Percentiles rank a stretch among this genome's conserved stretches.
Conservation (phyloP, 2,329 filamentous ascomycete species). For the Sporothrix curviconia region DNA sequence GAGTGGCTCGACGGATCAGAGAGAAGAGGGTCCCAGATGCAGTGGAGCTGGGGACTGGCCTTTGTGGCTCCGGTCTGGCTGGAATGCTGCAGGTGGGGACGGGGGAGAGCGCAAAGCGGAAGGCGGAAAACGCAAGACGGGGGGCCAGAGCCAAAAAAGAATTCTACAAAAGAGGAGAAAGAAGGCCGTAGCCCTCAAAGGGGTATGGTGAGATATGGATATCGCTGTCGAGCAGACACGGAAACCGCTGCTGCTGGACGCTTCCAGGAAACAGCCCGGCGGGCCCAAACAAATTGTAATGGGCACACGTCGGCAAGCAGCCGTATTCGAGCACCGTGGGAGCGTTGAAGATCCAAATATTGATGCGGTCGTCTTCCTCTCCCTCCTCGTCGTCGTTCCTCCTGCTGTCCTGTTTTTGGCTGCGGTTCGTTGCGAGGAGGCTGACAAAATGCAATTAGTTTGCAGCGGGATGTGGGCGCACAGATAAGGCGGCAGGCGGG, state of each 20-base stretch:
- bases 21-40: not conserved
- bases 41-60: not conserved
- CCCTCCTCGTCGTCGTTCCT: not conserved
- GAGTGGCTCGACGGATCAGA: not conserved
- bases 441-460: not conserved
- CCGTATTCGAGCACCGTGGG: not conserved
- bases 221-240: not conserved
- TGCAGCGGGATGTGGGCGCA: no score
- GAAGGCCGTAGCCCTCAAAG: not conserved
- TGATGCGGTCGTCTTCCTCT: no score
- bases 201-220: not conserved
- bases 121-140: no score
- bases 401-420: not conserved
- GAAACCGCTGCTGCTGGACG: conserved; percentile 1
- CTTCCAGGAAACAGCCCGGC: conserved; percentile 1
- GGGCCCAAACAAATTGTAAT: not conserved
- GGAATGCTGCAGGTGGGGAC: conserved; percentile 3
- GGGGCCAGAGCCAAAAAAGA: no score
- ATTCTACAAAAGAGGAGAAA: no score
- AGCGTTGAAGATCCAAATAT: no score
- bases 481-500: not conserved
- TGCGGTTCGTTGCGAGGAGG: not conserved
- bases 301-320: no score
- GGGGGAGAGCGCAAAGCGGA: not conserved
- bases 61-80: not conserved